Evolutionary conservation across 2,329 filamentous ascomycete species (phyloP), one percentile per base, ranked within the genome.

Genomic region (Cordyceps cateniannulata): DNA sequence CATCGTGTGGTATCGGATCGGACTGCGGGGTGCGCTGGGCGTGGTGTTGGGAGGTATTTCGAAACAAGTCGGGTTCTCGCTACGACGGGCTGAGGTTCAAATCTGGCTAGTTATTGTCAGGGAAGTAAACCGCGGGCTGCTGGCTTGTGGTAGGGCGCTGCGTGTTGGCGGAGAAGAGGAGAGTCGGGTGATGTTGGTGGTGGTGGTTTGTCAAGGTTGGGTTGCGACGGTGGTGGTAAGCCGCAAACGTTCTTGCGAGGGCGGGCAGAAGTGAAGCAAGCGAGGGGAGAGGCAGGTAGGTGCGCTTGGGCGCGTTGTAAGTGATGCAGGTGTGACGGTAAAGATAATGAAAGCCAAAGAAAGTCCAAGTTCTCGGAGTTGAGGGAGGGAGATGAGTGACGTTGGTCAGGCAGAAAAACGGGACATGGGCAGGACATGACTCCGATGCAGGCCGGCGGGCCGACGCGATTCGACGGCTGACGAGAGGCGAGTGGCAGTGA

Each of bases 1-100:
- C 77, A 80, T 80, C 64, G 58, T 71, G 64, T 54, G 45, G 24
- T 22, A 32, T 53, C 40, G 32, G 40, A n/a, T n/a, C n/a, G n/a
- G 29, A 48, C 22, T 29, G 60, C 50, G 51, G 24, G 50, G 42
- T 61, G 59, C 14, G 27, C 42, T n/a, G 42, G 42, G 42, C 20
- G 32, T 38, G n/a, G 20, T 35, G 44, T 57, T 20, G 20, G 22
- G 18, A 32, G 27, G 27, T 38, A 55, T 56, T 24, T 48, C 14
- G 54, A 57, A 57, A 40, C 54, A 16, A 49, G 20, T 32, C 45
- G 22, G 54, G 40, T 32, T 29, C 25, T 49, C 12, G 32, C 22
- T 18, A 32, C 48, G 20, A n/a, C 32, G 29, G 54, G 27, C 54
- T 6, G 32, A 57, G 44, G 35, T 10, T 16, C 42, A 25, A 16